These are phyloP conservation scores for Verticillium nubilum DNA, from an alignment of 2,329 filamentous ascomycete species.

Conservation along the genomic window DNA sequence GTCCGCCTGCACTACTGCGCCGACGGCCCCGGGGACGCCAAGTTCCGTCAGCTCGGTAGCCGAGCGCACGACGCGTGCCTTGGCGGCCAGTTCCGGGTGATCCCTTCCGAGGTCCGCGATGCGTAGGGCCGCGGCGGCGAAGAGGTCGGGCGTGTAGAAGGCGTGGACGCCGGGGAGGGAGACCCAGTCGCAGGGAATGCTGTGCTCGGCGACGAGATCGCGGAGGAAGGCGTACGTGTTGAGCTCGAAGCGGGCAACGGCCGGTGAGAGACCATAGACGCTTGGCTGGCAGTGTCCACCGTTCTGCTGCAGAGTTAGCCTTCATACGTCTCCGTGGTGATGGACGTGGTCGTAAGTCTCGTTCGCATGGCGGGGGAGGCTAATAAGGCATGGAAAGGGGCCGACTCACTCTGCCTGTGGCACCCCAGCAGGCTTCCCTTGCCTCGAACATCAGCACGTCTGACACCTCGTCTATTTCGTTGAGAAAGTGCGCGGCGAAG, in stretches of 20 bases:
- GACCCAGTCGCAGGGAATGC: conserved; percentile 66
- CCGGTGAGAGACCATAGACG: conserved; percentile 54
- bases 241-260: conserved; percentile 67
- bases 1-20: conserved; percentile 57
- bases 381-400: too few species aligned
- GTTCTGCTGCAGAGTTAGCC: conserved; percentile 36
- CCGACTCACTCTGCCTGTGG: conserved; percentile 68
- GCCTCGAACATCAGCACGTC: conserved; percentile 71
- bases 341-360: not conserved
- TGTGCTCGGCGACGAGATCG: conserved; percentile 48
- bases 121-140: conserved; percentile 44
- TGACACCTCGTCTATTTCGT: conserved; percentile 33
- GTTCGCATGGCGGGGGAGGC: not conserved
- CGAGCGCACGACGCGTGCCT: conserved; percentile 34
- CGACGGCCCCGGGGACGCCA: conserved; percentile 50
- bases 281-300: conserved; percentile 72
- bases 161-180: conserved; percentile 58
- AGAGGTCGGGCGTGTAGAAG: conserved; percentile 51
- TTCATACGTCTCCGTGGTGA: not conserved
- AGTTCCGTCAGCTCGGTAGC: conserved; percentile 40
- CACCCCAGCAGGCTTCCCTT: conserved; percentile 74
- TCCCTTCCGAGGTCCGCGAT: conserved; percentile 42
- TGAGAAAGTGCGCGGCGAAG: conserved; percentile 62
- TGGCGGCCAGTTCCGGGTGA: conserved; percentile 52
- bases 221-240: conserved; percentile 59